phyloP scores from a whole-genome alignment of 1,284 basidiomycete genomes.

The Polyporus tsugae region DNA sequence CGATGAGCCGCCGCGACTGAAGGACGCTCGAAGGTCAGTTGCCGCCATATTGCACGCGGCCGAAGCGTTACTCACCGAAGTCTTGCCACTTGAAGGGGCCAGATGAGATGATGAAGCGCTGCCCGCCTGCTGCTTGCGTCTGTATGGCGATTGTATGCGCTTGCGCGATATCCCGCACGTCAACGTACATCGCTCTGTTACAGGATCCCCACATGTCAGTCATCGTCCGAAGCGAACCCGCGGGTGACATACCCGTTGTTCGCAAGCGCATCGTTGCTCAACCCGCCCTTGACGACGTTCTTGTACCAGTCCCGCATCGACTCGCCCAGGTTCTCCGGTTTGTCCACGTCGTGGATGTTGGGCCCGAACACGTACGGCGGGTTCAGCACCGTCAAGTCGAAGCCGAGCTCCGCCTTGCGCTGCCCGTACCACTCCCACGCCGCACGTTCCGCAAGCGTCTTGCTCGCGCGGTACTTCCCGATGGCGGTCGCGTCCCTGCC shows the following conservation, averaged over 20 bases:
- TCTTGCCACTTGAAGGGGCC: constrained; percentile 47
- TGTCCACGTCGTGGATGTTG: constrained; percentile 57
- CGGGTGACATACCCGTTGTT: constrained; percentile 6
- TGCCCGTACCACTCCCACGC: constrained; percentile 67
- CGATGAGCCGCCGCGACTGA: constrained; percentile 28
- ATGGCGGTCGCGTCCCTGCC: constrained; percentile 53
- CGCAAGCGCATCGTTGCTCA: constrained; percentile 28
- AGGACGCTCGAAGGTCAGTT: neutral
- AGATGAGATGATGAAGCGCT: constrained; percentile 61
- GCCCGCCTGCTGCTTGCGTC: constrained; percentile 61
- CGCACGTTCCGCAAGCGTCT: constrained; percentile 74
- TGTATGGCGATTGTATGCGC: constrained; percentile 65
- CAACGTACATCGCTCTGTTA: constrained; percentile 51
- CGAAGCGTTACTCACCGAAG: constrained; percentile 33
- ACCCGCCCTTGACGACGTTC: constrained; percentile 41
- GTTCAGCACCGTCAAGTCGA: constrained; percentile 64
- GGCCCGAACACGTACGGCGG: constrained; percentile 63
- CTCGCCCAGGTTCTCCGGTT: constrained; percentile 58
- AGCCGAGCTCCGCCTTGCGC: constrained; percentile 55
- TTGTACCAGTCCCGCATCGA: constrained; percentile 50
- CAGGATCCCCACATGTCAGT: neutral
- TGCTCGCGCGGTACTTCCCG: constrained; percentile 65
- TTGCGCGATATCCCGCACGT: constrained; percentile 69
- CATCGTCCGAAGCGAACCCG: neutral
- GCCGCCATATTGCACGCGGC: neutral